phyloP scores from a whole-genome alignment of 805 yeast species.

The Lipomyces yamanashiensis region DNA sequence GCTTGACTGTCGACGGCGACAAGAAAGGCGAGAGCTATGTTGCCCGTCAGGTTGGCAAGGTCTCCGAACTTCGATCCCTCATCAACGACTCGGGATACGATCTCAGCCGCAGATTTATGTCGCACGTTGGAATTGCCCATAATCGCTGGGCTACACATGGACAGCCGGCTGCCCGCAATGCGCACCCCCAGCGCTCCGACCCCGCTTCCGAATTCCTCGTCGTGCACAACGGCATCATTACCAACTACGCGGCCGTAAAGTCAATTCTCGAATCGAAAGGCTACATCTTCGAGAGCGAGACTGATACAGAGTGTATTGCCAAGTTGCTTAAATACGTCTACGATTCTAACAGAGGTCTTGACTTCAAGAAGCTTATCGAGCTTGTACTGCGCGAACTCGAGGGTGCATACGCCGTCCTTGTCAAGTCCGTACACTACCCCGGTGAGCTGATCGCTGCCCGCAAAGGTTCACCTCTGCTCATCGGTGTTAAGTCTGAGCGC shows the following conservation, averaged over 20 bases:
- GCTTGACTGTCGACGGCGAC: slow-evolving; percentile 94
- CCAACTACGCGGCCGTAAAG: slow-evolving; percentile 90
- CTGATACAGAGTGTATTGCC: slow-evolving; percentile 98
- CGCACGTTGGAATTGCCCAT: slow-evolving; percentile 97
- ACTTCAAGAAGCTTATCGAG: slow-evolving; percentile 89
- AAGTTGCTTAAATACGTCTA: slow-evolving; percentile 89
- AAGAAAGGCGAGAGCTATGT: slow-evolving; percentile 69
- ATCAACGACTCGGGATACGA: slow-evolving; percentile 54
- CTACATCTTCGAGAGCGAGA: slow-evolving; percentile 81
- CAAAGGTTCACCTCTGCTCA: slow-evolving; percentile 95
- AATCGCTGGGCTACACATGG: slow-evolving; percentile 99
- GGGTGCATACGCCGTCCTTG: slow-evolving; percentile 96
- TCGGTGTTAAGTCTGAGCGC: slow-evolving; percentile 95
- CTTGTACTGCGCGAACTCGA: slow-evolving; percentile 90
- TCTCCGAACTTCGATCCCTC: slow-evolving; percentile 74
- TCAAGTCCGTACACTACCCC: slow-evolving; percentile 90
- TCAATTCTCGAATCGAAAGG: slow-evolving; percentile 82
- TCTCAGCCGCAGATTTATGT: slow-evolving; percentile 66
- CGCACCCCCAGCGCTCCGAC: slow-evolving; percentile 97
- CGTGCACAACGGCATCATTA: slow-evolving; percentile 98
- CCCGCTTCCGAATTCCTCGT: slow-evolving; percentile 79
- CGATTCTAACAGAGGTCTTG: slow-evolving; percentile 73
- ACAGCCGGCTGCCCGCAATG: slow-evolving; percentile 79
- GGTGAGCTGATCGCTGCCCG: slow-evolving; percentile 96
- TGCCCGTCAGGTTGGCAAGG: slow-evolving; percentile 90